Base-by-base conservation (phyloP, 2,329 filamentous ascomycete genomes). In the Colletotrichum eleusines region DNA sequence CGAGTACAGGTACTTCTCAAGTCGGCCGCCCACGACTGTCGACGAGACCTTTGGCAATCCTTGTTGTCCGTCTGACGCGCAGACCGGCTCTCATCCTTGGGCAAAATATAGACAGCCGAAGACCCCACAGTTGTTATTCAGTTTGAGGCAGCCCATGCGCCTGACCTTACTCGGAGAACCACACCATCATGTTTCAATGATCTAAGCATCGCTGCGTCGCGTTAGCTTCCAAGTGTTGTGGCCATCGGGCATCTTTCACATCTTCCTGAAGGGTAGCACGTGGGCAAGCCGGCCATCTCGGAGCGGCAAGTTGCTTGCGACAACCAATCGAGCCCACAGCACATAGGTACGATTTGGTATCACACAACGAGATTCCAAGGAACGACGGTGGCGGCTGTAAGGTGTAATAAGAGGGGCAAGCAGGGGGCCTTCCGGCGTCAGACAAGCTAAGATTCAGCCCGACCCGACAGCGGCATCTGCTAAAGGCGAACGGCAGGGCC, bases 91-190 rank as follows among this genome's bases (percentile, higher is more conserved):
- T 50, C 50, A 44, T 50, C 44, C 33, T 26, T 35, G 20, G 54
- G 40, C 50, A 35, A 62, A 28, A 38, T 51, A 48, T 51, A 44
- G 7, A 23, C 20, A n/a, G 53, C n/a, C 50, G 33, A 55, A 8
- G 51, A 68, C 35, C 44, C 58, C 64, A 26, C 61, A 58, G 42
- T 68, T 48, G 46, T 68, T 35, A 59, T 59, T 66, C 66, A 20
- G 26, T 20, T 23, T 31, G 46, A 54, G 31, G 55, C 16, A 48
- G n/a, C 26, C 20, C 28, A 38, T 50, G 38, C 53, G 14, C 8
- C 48, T 8, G 28, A n/a, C 33, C 51, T 50, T 63, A 58, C 58
- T 59, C 64, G 53, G 46, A 14, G 53, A 65, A 68, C 46, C 64
- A 68, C 63, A 31, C 59, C 53, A 69, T 54, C 31, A 44, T 59